Evolutionary conservation across 768 basidiomycete species (phyloP).

Genomic region (Rossbeevera mucosa): DNA sequence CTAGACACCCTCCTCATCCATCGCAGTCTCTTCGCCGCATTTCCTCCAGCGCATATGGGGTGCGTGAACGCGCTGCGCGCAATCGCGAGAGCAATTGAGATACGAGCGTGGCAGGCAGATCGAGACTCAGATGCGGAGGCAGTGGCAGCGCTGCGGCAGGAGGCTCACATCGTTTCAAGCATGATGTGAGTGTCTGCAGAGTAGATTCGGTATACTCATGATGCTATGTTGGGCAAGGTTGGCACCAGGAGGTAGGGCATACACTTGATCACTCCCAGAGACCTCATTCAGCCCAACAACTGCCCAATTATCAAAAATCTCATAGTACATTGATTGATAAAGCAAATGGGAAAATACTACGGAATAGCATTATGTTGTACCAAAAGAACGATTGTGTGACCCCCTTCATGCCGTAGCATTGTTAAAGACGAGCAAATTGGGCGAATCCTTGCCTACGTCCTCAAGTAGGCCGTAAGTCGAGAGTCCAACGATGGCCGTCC

Average conservation of each 20-base stretch:
- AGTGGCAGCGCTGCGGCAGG: conserved; percentile 61
- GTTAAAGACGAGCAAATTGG: conserved; percentile 78
- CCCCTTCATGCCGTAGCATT: conserved; percentile 49
- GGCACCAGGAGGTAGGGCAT: background rate
- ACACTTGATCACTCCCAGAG: background rate
- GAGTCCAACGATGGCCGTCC: conserved; percentile 65
- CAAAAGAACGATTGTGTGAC: background rate
- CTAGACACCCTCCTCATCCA: conserved; percentile 76
- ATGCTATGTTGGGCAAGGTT: background rate
- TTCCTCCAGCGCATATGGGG: conserved; percentile 56
- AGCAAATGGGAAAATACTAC: background rate
- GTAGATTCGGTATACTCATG: background rate
- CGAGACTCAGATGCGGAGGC: conserved; percentile 69
- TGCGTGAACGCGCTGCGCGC: conserved; percentile 65
- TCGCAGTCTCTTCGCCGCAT: conserved; percentile 61
- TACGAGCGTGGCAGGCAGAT: conserved; percentile 64
- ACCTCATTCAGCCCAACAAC: background rate
- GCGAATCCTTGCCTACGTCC: conserved; percentile 46
- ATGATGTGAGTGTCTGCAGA: conserved; percentile 19
- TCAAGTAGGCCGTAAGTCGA: conserved; percentile 48
- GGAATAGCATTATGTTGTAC: conserved; percentile 3
- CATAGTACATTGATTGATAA: background rate
- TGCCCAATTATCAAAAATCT: background rate
- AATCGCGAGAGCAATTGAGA: conserved; percentile 60
- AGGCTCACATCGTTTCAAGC: conserved; percentile 53